A percentile compares a stretch with the other conserved stretches of the same genome.
Conservation (phyloP, 192 early-diverging fungal species). For the Backusella liffmaniae region DNA sequence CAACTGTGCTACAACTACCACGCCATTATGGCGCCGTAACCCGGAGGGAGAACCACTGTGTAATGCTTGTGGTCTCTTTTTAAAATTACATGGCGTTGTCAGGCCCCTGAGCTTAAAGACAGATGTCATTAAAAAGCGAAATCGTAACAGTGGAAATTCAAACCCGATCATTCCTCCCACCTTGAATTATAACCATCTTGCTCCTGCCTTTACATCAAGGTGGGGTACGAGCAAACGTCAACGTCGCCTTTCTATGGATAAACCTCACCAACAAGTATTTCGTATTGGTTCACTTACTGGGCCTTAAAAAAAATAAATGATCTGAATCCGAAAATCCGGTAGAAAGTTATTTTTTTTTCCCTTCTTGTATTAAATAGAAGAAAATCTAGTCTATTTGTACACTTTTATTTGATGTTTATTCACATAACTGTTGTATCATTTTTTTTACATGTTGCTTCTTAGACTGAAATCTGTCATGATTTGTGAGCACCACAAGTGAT, state of each 20-base stretch:
- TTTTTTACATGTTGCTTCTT: too few species aligned
- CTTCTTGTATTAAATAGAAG: too few species aligned
- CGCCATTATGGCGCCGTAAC: constrained; percentile 89
- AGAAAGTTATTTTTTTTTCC: background rate
- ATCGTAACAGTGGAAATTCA: constrained; percentile 45
- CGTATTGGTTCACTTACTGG: background rate
- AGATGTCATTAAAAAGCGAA: constrained; percentile 83
- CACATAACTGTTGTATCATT: too few species aligned
- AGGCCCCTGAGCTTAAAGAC: constrained; percentile 82
- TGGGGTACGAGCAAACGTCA: background rate
- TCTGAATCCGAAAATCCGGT: background rate
- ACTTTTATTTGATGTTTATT: too few species aligned
- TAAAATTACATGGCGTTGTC: constrained; percentile 84
- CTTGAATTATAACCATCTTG: background rate
- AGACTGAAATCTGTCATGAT: too few species aligned
- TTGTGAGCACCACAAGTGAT: too few species aligned
- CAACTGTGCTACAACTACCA: constrained; percentile 83
- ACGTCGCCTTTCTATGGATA: background rate
- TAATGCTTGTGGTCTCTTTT: constrained; percentile 94
- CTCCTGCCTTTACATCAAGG: background rate
- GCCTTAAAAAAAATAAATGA: background rate
- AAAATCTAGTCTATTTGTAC: too few species aligned
- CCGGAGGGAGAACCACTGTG: constrained; percentile 81
- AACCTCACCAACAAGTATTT: background rate
- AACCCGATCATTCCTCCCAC: background rate